phyloP scores from a whole-genome alignment of 208 protist genomes.

The Leishmania turanica region DNA sequence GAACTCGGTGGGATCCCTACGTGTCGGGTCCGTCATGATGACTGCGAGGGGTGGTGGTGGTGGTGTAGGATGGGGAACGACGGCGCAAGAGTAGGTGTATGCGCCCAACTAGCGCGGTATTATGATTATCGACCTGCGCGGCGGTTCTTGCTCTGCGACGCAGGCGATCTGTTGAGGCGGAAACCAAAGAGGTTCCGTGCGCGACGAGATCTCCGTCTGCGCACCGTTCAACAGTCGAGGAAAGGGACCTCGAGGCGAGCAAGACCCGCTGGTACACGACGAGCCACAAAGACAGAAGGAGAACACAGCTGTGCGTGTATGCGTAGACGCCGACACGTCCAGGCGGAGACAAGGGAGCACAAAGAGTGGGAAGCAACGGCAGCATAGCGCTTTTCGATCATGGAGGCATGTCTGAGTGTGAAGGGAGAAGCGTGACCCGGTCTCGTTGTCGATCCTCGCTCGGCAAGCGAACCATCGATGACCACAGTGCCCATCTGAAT shows the following conservation, averaged over 20 bases:
- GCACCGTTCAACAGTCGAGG: neutral
- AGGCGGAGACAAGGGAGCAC: neutral
- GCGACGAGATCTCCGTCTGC: neutral
- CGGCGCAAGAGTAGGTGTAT: neutral
- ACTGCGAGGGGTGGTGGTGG: neutral
- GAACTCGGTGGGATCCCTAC: constrained; percentile 91
- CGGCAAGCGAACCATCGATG: neutral
- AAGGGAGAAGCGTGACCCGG: neutral
- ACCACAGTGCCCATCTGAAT: neutral
- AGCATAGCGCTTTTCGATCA: neutral
- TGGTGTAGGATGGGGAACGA: constrained; percentile 1
- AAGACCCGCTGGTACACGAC: neutral
- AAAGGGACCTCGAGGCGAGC: neutral
- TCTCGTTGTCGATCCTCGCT: neutral
- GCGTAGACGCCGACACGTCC: neutral
- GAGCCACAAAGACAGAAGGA: neutral
- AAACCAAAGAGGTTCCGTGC: neutral
- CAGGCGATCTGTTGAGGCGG: neutral
- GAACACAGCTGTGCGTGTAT: neutral
- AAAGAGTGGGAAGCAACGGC: neutral
- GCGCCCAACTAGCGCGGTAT: neutral
- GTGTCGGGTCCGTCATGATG: constrained; percentile 88
- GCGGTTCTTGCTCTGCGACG: neutral
- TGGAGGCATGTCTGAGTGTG: neutral
- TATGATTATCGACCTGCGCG: neutral